These are phyloP conservation scores for Acer saccharum DNA, from an alignment of 345 rosid genomes.

Conservation along the genomic window DNA sequence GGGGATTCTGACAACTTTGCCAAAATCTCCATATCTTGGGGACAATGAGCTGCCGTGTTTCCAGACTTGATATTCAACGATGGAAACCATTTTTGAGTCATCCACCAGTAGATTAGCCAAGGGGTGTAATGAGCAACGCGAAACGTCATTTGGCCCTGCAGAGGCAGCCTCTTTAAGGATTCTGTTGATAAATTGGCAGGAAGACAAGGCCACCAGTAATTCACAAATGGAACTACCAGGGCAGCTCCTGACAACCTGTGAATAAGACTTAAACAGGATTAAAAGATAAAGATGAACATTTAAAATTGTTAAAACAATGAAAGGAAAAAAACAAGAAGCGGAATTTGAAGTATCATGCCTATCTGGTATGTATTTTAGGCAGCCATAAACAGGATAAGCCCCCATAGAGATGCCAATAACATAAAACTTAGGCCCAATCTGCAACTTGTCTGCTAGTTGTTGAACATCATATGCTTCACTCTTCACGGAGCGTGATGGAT, in stretches of 20 bases:
- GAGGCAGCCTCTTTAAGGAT: conserved; percentile 39
- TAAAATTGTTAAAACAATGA: not conserved
- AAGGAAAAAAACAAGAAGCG: conserved; percentile 7
- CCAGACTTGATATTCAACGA: conserved; percentile 51
- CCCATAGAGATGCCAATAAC: conserved; percentile 86
- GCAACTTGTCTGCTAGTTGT: conserved; percentile 80
- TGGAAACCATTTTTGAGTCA: conserved; percentile 79
- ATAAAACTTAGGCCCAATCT: conserved; percentile 69
- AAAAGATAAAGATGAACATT: not conserved
- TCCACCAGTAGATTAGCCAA: conserved; percentile 87
- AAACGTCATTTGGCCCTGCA: conserved; percentile 59
- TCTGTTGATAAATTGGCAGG: conserved; percentile 48
- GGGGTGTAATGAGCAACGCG: conserved; percentile 66
- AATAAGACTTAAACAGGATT: not conserved
- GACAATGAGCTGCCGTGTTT: conserved; percentile 37
- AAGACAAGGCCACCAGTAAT: conserved; percentile 84
- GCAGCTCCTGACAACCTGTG: conserved; percentile 67
- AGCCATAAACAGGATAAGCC: conserved; percentile 65
- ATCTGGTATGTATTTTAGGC: conserved; percentile 79
- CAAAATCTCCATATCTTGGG: conserved; percentile 44
- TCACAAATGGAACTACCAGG: conserved; percentile 74
- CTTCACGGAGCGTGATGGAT: conserved; percentile 72
- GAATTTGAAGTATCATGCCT: conserved; percentile 47
- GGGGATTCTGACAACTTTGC: conserved; percentile 43
- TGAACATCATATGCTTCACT: conserved; percentile 78